Evolutionary conservation across 345 rosid species (phyloP).

Genomic region (Firmiana major): DNA sequence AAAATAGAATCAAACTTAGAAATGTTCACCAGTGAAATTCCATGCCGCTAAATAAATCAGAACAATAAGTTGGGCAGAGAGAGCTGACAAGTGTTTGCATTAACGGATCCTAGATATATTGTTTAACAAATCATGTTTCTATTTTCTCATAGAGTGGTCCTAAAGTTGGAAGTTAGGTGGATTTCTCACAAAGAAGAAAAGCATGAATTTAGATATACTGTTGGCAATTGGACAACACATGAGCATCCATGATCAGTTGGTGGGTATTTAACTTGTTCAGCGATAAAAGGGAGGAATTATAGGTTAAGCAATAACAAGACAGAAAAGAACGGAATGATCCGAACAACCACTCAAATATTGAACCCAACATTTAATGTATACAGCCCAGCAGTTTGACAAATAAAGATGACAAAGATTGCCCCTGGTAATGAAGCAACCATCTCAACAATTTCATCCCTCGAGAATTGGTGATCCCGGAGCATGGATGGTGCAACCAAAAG

Average conservation of each 20-base stretch:
- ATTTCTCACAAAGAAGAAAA: not conserved
- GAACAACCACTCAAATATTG: not conserved
- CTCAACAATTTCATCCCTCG: not conserved
- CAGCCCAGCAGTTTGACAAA: not conserved
- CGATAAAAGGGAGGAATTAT: not conserved
- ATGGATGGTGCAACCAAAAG: not conserved
- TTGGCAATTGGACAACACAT: not conserved
- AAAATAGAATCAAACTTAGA: not conserved
- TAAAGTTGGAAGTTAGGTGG: constrained; percentile 2
- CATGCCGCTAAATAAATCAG: not conserved
- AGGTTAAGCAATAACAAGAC: not conserved
- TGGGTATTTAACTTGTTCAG: not conserved
- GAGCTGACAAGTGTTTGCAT: not conserved
- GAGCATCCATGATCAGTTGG: not conserved
- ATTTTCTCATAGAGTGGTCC: not conserved
- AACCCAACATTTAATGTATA: no score
- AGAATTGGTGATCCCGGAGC: not conserved
- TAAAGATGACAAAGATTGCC: not conserved
- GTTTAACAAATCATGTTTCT: not conserved
- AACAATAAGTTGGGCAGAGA: not conserved
- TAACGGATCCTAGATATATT: not conserved
- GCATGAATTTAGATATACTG: not conserved
- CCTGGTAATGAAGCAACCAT: not conserved
- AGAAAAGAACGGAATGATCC: not conserved
- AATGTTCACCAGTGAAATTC: not conserved